phyloP scores from a whole-genome alignment of 192 early-diverging fungal species.

The Podila verticillata region DNA sequence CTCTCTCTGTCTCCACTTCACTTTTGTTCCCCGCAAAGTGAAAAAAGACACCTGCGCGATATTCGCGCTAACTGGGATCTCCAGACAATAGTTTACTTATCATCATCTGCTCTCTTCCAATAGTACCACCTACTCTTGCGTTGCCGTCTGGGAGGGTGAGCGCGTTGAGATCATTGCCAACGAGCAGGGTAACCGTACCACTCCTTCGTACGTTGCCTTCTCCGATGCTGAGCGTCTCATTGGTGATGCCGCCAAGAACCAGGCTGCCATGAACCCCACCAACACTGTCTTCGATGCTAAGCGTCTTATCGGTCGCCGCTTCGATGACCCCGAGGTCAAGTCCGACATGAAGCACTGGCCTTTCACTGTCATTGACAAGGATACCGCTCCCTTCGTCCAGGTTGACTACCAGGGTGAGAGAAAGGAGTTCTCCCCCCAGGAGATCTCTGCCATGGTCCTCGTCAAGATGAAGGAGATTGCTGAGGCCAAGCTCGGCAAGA shows the following conservation, averaged over 20 bases:
- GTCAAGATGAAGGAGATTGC: slow-evolving; percentile 88
- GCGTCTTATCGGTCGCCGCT: slow-evolving; percentile 90
- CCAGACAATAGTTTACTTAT: neutral
- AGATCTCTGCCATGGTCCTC: slow-evolving; percentile 98
- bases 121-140: slow-evolving; percentile 56
- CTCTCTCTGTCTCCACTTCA: neutral
- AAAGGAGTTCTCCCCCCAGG: slow-evolving; percentile 84
- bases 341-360: slow-evolving; percentile 86
- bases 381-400: slow-evolving; percentile 79
- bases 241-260: slow-evolving; percentile 92
- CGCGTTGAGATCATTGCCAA: slow-evolving; percentile 81
- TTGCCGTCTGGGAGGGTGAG: slow-evolving; percentile 53
- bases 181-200: slow-evolving; percentile 91
- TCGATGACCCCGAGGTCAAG: slow-evolving; percentile 86
- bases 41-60: neutral
- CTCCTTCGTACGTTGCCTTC: slow-evolving; percentile 89
- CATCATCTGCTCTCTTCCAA: neutral
- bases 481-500: slow-evolving; percentile 81
- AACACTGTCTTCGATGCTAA: slow-evolving; percentile 93
- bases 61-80: too few relatives aligned
- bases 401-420: slow-evolving; percentile 85
- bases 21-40: neutral
- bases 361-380: slow-evolving; percentile 80
- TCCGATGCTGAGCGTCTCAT: slow-evolving; percentile 81
- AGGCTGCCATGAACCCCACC: slow-evolving; percentile 90